Evolutionary conservation across 1,139 yeast genomes (phyloP), one percentile per base, ranked within the genome.

Genomic region (Candida gigantensis): DNA sequence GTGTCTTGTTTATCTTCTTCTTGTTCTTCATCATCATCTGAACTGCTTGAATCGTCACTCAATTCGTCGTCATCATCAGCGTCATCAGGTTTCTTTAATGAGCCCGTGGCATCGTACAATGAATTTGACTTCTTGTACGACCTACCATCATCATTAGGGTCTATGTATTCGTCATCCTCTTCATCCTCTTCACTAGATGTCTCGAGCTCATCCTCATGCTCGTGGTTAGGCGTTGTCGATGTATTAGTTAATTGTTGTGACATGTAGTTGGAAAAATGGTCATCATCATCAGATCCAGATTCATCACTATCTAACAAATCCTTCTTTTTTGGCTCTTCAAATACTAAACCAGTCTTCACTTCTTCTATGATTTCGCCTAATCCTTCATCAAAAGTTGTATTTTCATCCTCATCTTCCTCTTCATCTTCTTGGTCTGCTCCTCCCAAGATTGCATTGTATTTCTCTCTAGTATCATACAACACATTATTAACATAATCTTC

Each of bases 381-480:
- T 4, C 69, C 68, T 48, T 74, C 81, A 37, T 82, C 84, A 47
- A 67, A 67, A 1, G 73, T 65, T 36, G 52, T 73, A 54, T 53
- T 69, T 12, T 57, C 64, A 13, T 43, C 49, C 20, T 62, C 69
- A 13, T 67, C 68, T 7, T 62, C 70, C 9, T 58, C 67, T 2
- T 57, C 67, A 19, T 60, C 67, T 6, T 61, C 68, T 21, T 65
- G 70, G 18, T 62, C 70, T 5, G 68, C 72, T 21, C 95, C 96
- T 9, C 98, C 97, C 23, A 92, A 71, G 25, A 92, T 85, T n/a
- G 96, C 90, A 60, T 92, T 92, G 62, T 92, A 92, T 63, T 89
- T 90, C 54, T 89, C 96, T 46, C 98, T 75, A 2, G 95, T 88
- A 53, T 87, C 95, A 41, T 86, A 84, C 43, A 92, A 68, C 0